phyloP scores from a whole-genome alignment of 2,329 filamentous ascomycete genomes.

The Epichloe uncinata region DNA sequence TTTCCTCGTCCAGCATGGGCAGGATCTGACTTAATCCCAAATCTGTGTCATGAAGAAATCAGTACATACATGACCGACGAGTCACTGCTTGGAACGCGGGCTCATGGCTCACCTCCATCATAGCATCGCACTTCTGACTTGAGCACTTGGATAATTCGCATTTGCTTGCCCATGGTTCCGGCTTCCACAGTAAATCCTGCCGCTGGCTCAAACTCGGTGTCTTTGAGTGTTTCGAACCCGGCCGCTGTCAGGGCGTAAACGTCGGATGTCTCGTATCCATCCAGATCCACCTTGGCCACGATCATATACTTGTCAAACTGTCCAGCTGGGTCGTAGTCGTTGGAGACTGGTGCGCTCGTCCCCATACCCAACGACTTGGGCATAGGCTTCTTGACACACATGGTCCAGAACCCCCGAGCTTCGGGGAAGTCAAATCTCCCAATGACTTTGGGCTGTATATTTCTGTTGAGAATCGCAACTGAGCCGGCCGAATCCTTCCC shows the following conservation, averaged over 20 bases:
- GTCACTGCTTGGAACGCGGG: too few species aligned
- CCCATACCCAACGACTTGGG: conserved; percentile 39
- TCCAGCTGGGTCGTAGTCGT: conserved; percentile 44
- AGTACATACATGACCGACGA: conserved; percentile 4
- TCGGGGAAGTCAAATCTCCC: conserved; percentile 60
- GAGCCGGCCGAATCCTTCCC: conserved; percentile 55
- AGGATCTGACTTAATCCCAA: conserved; percentile 83
- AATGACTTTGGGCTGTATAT: conserved; percentile 60
- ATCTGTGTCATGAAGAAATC: conserved; percentile 35
- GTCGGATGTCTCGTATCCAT: conserved; percentile 62
- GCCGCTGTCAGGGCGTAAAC: conserved; percentile 64
- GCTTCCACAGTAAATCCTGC: conserved; percentile 80
- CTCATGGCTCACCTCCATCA: conserved; percentile 55
- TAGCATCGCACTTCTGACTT: conserved; percentile 82
- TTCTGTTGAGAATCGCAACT: conserved; percentile 63
- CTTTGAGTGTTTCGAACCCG: conserved; percentile 60
- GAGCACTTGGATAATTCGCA: conserved; percentile 75
- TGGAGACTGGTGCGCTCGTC: conserved; percentile 32
- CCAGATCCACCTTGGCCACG: conserved; percentile 56
- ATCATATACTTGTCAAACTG: conserved; percentile 73
- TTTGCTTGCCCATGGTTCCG: conserved; percentile 67
- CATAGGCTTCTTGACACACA: conserved; percentile 55
- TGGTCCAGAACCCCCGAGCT: conserved; percentile 68
- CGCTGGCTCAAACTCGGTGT: conserved; percentile 83
- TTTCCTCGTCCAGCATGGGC: conserved; percentile 84